Evolutionary conservation across 352 stramenopile species (phyloP).

Genomic region (Phytophthora hibernalis): DNA sequence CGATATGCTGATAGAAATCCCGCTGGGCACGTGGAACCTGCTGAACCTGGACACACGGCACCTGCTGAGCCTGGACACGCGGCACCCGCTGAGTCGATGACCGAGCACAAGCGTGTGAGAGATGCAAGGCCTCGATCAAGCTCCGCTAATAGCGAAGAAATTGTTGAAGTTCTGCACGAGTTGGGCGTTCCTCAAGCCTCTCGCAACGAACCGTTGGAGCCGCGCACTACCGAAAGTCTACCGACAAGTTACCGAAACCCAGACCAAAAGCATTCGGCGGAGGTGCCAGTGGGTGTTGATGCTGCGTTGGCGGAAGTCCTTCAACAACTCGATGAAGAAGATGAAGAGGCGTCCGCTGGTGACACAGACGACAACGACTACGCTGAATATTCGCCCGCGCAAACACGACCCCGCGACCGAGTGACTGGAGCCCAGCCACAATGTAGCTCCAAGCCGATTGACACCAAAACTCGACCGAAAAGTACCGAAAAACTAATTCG

Average conservation of each 20-base stretch:
- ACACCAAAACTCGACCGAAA: background rate
- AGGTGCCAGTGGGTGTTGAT: background rate
- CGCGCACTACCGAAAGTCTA: background rate
- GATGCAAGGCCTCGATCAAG: background rate
- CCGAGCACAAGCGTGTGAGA: background rate
- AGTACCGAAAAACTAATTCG: background rate
- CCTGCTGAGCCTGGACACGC: background rate
- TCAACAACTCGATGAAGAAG: constrained; percentile 1
- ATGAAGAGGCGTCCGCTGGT: background rate
- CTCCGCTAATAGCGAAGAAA: background rate
- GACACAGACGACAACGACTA: background rate
- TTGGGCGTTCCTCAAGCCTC: background rate
- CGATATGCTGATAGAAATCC: background rate
- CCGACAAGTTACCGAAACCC: background rate
- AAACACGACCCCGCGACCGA: background rate
- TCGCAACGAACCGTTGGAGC: background rate
- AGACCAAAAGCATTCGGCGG: background rate
- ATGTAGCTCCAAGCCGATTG: background rate
- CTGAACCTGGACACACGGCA: no score
- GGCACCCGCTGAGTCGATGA: background rate
- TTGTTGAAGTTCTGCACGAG: background rate
- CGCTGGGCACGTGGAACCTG: background rate
- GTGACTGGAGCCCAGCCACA: background rate
- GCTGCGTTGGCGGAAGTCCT: background rate
- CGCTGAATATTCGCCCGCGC: background rate